These are phyloP conservation scores for Ganoderma resinaceum DNA, from an alignment of 1,284 basidiomycete genomes.

Conservation along the genomic window DNA sequence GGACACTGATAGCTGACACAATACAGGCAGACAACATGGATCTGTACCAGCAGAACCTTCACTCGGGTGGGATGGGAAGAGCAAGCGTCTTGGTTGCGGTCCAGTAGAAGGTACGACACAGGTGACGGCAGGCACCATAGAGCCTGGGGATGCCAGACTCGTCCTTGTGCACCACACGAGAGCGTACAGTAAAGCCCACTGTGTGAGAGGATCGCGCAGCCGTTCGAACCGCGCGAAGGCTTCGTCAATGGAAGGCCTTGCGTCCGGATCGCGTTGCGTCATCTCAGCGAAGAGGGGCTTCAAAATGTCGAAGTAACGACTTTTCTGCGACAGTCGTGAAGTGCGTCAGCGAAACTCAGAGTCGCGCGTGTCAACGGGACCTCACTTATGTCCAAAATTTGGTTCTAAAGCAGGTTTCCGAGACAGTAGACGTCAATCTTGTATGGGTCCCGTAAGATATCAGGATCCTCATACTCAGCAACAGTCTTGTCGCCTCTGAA, in stretches of 20 bases:
- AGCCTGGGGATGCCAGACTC: slow-evolving; percentile 13
- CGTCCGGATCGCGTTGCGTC: slow-evolving; percentile 36
- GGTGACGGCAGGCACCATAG: neutral
- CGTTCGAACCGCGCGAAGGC: slow-evolving; percentile 11
- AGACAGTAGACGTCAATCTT: slow-evolving; percentile 40
- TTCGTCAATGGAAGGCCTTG: slow-evolving; percentile 34
- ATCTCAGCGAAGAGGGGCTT: slow-evolving; percentile 40
- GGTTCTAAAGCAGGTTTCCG: slow-evolving; percentile 40
- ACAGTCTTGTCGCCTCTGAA: slow-evolving; percentile 28
- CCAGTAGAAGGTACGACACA: neutral
- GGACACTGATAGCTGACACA: neutral
- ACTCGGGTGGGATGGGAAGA: neutral
- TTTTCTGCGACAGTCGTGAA: slow-evolving; percentile 14
- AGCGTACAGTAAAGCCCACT: slow-evolving; percentile 16
- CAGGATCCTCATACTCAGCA: slow-evolving; percentile 28
- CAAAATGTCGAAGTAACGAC: slow-evolving; percentile 39
- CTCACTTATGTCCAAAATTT: slow-evolving; percentile 28
- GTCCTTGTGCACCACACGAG: slow-evolving; percentile 9
- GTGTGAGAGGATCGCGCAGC: neutral
- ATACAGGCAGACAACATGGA: neutral
- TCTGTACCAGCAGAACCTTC: neutral
- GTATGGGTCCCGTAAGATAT: slow-evolving; percentile 35
- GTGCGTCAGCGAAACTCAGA: neutral
- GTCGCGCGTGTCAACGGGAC: neutral
- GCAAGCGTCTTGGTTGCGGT: neutral